Evolutionary conservation across 257 asterid genomes (phyloP).

Genomic region (Capsicum baccatum): DNA sequence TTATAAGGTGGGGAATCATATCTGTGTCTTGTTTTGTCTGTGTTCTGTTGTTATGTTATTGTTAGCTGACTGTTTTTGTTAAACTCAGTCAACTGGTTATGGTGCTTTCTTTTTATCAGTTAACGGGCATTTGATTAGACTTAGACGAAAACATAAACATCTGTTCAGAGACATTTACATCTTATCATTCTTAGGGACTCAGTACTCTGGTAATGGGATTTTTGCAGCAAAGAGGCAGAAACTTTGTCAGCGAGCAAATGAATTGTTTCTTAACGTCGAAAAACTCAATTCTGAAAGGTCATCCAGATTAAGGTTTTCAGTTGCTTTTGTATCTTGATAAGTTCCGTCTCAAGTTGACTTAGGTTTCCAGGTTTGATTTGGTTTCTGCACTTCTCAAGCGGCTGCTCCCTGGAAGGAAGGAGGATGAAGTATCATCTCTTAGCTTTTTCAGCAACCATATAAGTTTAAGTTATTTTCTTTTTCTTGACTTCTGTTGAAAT

Average conservation of each 20-base stretch:
- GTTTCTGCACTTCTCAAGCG: conserved; percentile 61
- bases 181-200: conserved; percentile 53
- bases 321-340: conserved; percentile 29
- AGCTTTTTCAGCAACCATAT: conserved; percentile 27
- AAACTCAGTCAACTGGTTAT: conserved; percentile 10
- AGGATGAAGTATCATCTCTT: conserved; percentile 49
- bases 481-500: conserved; percentile 22
- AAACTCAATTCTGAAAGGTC: conserved; percentile 58
- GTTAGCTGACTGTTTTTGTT: neutral
- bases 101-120: neutral
- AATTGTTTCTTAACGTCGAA: conserved; percentile 45
- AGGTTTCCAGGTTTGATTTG: conserved; percentile 64
- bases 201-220: conserved; percentile 52
- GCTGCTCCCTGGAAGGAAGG: conserved; percentile 51
- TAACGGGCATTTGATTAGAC: conserved; percentile 6
- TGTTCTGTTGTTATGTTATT: neutral
- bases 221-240: conserved; percentile 66
- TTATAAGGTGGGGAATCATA: neutral
- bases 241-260: conserved; percentile 55
- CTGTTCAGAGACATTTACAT: neutral
- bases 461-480: neutral
- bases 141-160: neutral
- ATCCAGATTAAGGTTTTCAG: conserved; percentile 35
- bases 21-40: conserved; percentile 19
- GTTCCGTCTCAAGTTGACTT: conserved; percentile 35